Conservation (phyloP, 2,329 filamentous ascomycete species). For the Aspergillus novofumigatus region DNA sequence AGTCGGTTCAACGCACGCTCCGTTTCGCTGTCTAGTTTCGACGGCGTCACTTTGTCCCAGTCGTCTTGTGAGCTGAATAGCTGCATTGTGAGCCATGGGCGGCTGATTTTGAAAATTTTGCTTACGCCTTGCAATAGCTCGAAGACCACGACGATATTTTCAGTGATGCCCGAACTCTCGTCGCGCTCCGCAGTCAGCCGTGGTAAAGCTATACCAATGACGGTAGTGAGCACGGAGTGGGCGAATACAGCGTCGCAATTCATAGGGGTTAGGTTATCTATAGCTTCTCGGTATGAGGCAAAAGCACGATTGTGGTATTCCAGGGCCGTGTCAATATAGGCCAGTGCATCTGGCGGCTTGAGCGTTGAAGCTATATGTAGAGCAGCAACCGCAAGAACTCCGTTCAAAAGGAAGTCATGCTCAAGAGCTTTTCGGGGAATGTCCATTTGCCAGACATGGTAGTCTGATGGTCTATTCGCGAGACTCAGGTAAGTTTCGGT, state of each 20-base stretch:
- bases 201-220: conserved; percentile 34
- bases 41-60: conserved; percentile 42
- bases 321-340: conserved; percentile 34
- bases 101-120: conserved; percentile 30
- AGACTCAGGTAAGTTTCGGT: conserved; percentile 45
- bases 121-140: conserved; percentile 34
- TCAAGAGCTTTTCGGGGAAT: conserved; percentile 38
- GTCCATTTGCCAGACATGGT: conserved; percentile 37
- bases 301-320: conserved; percentile 35
- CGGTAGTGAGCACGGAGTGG: conserved; percentile 34
- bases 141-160: conserved; percentile 34
- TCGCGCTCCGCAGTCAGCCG: conserved; percentile 26
- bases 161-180: conserved; percentile 28
- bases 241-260: conserved; percentile 38
- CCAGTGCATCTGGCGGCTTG: conserved; percentile 25
- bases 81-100: conserved; percentile 47
- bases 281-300: conserved; percentile 30
- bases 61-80: conserved; percentile 44
- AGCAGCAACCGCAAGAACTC: conserved; percentile 38
- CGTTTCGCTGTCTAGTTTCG: conserved; percentile 22
- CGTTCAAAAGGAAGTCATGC: conserved; percentile 41
- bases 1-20: conserved; percentile 26
- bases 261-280: conserved; percentile 30
- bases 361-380: conserved; percentile 36
- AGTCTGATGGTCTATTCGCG: conserved; percentile 26